These are phyloP conservation scores for Aspergillus melleus DNA, from an alignment of 2,329 filamentous ascomycete species.

Conservation along the genomic window DNA sequence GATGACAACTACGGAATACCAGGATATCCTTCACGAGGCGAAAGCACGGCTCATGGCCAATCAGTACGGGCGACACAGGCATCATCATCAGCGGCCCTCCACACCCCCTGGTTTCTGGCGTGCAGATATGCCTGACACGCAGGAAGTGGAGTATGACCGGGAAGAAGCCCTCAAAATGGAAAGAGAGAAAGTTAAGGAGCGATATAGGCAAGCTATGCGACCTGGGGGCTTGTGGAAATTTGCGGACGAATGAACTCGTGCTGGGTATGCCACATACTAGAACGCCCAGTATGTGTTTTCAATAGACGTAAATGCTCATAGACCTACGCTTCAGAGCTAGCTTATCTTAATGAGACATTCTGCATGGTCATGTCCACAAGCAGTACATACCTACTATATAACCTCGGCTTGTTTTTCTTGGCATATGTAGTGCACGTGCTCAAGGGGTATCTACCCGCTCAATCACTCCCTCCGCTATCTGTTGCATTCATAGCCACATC, in stretches of 20 bases:
- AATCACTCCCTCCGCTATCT: neutral
- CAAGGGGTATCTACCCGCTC: constrained; percentile 2
- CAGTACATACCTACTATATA: neutral
- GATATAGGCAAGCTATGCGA: constrained; percentile 79
- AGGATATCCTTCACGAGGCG: constrained; percentile 71
- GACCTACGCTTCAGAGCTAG: neutral
- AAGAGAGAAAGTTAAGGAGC: constrained; percentile 65
- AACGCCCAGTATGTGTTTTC: neutral
- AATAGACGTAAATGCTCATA: neutral
- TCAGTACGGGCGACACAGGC: constrained; percentile 72
- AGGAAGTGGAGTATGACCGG: constrained; percentile 69
- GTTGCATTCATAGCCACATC: neutral
- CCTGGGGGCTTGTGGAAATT: constrained; percentile 77
- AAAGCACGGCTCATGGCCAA: constrained; percentile 72
- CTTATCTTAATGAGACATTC: neutral
- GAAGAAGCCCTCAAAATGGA: constrained; percentile 65
- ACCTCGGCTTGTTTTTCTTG: constrained; percentile 24
- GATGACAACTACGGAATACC: constrained; percentile 62
- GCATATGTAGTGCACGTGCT: constrained; percentile 29
- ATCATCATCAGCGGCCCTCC: constrained; percentile 67
- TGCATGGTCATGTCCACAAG: neutral
- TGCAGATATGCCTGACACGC: constrained; percentile 83
- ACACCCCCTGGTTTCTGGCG: constrained; percentile 91
- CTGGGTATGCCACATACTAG: neutral
- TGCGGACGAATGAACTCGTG: constrained; percentile 64